These are phyloP conservation scores for Obelidium mucronatum DNA, from an alignment of 192 early-diverging fungal species.

Conservation along the genomic window DNA sequence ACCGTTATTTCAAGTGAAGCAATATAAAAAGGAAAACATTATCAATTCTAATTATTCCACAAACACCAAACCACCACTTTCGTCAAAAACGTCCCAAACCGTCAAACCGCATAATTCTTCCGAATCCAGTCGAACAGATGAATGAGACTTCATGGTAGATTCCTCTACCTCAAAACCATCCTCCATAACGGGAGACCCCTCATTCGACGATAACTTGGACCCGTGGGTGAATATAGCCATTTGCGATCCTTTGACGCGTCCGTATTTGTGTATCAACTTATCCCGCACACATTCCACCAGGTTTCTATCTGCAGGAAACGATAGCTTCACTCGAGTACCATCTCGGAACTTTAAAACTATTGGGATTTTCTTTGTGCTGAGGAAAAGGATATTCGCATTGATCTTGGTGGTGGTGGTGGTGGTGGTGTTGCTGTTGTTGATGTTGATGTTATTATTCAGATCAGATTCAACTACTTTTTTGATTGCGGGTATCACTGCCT, in stretches of 20 bases:
- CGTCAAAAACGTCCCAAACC: constrained; percentile 5
- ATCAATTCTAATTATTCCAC: background rate
- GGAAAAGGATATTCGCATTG: too few species aligned
- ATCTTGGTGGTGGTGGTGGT: too few species aligned
- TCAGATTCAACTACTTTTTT: background rate
- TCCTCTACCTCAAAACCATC: background rate
- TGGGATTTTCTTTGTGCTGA: background rate
- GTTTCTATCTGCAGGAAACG: background rate
- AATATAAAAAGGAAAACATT: too few species aligned
- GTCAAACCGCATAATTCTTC: background rate
- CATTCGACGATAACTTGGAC: background rate
- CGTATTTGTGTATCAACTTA: constrained; percentile 7
- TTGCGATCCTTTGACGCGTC: background rate
- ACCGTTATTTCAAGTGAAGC: background rate
- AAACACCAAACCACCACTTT: constrained; percentile 7
- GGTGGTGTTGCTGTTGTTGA: too few species aligned
- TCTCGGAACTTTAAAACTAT: constrained; percentile 4
- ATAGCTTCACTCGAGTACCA: background rate
- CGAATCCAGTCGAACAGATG: constrained; percentile 7
- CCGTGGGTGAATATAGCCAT: constrained; percentile 5
- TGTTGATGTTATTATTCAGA: too few species aligned
- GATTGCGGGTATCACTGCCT: background rate
- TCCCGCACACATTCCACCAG: background rate
- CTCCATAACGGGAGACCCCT: too few species aligned
- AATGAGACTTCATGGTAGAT: background rate